A percentile compares a stretch with the other conserved stretches of the same genome.
These are phyloP conservation scores for Fusarium sp. DNA, from an alignment of 2,329 filamentous ascomycete species.

Conservation along the genomic window DNA sequence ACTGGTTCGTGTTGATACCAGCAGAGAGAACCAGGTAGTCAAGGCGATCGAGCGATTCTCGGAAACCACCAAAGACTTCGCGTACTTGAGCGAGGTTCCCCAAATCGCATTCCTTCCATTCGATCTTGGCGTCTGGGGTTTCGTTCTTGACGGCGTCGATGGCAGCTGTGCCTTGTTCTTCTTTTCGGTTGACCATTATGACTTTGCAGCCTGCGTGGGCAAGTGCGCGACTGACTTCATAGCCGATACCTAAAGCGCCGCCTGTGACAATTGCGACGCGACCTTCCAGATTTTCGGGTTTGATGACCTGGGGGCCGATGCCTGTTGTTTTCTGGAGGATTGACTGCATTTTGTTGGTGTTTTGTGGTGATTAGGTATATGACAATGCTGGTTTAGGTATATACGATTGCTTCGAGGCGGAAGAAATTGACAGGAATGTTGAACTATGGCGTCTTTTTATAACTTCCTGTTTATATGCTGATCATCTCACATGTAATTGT, in stretches of 20 bases:
- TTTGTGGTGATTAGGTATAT: neutral
- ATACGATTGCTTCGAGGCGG: too few species aligned
- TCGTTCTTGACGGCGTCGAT: constrained; percentile 46
- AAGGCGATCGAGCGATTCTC: constrained; percentile 51
- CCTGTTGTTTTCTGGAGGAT: constrained; percentile 48
- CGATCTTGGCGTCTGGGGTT: constrained; percentile 46
- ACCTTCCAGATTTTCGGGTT: constrained; percentile 51
- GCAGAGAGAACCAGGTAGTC: constrained; percentile 58
- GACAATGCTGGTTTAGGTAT: too few species aligned
- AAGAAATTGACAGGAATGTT: too few species aligned
- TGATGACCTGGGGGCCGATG: constrained; percentile 51
- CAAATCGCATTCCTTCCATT: constrained; percentile 55
- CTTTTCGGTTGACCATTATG: constrained; percentile 52
- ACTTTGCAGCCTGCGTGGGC: constrained; percentile 50
- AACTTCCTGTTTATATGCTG: too few species aligned
- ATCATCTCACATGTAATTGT: too few species aligned
- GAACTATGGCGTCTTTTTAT: too few species aligned
- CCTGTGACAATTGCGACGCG: constrained; percentile 54
- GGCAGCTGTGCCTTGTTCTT: constrained; percentile 48
- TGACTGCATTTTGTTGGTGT: constrained; percentile 51
- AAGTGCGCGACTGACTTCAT: constrained; percentile 51
- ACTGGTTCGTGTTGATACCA: constrained; percentile 57
- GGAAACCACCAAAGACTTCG: constrained; percentile 50
- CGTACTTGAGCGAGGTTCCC: constrained; percentile 27
- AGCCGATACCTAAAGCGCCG: constrained; percentile 54